Base-by-base conservation (phyloP, 176 grass and related monocot genomes). In the Chrysopogon serrulatus region DNA sequence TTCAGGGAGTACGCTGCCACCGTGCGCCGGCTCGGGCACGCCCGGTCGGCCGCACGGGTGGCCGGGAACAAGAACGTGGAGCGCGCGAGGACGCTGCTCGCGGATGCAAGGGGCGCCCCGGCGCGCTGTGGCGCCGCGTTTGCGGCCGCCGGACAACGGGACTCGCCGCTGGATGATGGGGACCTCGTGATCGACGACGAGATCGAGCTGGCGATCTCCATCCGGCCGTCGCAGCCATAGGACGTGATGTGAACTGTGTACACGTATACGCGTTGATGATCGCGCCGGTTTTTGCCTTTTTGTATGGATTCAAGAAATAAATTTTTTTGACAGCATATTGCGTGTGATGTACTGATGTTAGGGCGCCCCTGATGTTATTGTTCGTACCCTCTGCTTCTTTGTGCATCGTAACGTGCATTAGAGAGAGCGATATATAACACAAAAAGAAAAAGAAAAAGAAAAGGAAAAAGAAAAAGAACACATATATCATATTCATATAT, bases 111-210 rank as follows among this genome's bases (percentile, higher is more conserved):
- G 2, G 80, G 34, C 21, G 19, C 76, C 36, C 4, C 71, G 1
- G 82, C 21, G 4, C 75, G 56, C 24, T 95, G 93, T 36, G 64
- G 81, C 24, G 57, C 17, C 1, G 85, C 45, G 7, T 88, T 90
- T 68, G 8, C 28, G 0, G 64, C 44, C 1, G 76, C 48, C 24
- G 63, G 81, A 16, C 51, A 70, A 16, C 51, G 65, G 77, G 4
- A 23, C 17, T 49, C 77, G 28, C 77, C 77, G 19, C 41, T 79
- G 18, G 11, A 6, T 7, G 77, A 31, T 30, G 19, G 6, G 27
- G 77, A 48, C 62, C 28, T 12, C 0, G 77, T 13, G 19, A 61
- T 79, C 5, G 77, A 79, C 77, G 77, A 79, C 30, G 11, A 79
- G 77, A 21, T 79, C 3, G 61, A 35, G 15, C 0, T 67, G 17